Percentiles rank a stretch among this genome's conserved stretches.
Evolutionary conservation across 2,329 filamentous ascomycete species (phyloP).

Genomic region (Ophiostoma angusticollis): DNA sequence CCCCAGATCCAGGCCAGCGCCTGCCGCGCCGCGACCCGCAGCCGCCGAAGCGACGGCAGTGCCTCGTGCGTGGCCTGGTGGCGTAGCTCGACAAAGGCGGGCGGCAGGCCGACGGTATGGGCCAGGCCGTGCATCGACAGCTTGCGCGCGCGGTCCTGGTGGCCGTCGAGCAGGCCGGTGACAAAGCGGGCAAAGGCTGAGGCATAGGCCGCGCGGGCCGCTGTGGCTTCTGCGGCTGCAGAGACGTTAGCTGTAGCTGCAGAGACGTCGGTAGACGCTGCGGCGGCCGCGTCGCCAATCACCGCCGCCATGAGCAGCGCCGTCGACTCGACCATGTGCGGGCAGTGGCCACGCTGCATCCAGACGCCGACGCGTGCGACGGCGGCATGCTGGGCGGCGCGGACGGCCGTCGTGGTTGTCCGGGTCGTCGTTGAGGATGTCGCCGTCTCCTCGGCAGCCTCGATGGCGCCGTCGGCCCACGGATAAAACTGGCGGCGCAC

Average conservation of each 20-base stretch:
- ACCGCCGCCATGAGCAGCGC: conserved; percentile 58
- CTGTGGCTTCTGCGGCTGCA: conserved; percentile 13
- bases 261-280: not conserved
- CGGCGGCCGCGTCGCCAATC: conserved; percentile 39
- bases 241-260: not conserved
- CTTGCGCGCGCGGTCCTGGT: conserved; percentile 54
- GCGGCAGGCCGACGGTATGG: conserved; percentile 54
- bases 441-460: conserved; percentile 5
- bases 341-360: conserved; percentile 62
- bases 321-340: conserved; percentile 69
- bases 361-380: conserved; percentile 51
- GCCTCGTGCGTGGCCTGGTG: conserved; percentile 88
- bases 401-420: not conserved
- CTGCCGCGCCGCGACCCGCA: conserved; percentile 55
- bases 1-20: conserved; percentile 79
- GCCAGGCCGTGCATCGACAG: conserved; percentile 62
- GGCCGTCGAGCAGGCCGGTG: conserved; percentile 64
- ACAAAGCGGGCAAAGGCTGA: conserved; percentile 62
- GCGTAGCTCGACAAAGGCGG: conserved; percentile 75
- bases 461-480: conserved; percentile 10
- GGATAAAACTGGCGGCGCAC: conserved; percentile 55
- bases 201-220: conserved; percentile 41
- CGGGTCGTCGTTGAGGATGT: not conserved
- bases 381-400: conserved; percentile 29
- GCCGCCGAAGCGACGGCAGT: conserved; percentile 59